Conservation (phyloP, 257 asterid genomes). For the Primulina huaijiensis region DNA sequence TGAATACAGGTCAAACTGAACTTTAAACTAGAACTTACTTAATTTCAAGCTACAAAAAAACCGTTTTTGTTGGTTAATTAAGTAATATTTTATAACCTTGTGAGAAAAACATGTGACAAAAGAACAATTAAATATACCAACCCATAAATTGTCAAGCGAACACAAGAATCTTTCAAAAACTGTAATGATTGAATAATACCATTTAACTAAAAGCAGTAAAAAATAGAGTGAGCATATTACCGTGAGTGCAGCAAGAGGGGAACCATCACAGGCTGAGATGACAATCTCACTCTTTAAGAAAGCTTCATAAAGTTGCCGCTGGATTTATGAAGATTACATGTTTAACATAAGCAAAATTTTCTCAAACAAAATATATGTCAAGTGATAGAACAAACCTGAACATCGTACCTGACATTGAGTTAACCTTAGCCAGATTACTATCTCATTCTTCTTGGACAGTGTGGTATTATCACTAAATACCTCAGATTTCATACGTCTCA, state of each 20-base stretch:
- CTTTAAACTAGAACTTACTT: too few species aligned
- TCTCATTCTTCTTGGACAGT: slow-evolving; percentile 90
- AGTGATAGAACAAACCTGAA: slow-evolving; percentile 1
- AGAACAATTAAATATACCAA: slow-evolving; percentile 12
- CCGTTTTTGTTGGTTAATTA: slow-evolving; percentile 6
- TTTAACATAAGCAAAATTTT: slow-evolving; percentile 6
- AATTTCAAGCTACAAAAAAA: slow-evolving; percentile 4
- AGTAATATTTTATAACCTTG: slow-evolving; percentile 8
- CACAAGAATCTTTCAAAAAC: too few species aligned
- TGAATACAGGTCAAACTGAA: slow-evolving; percentile 7
- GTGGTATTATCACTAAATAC: slow-evolving; percentile 54
- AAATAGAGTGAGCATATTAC: slow-evolving; percentile 31
- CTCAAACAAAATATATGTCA: slow-evolving; percentile 7
- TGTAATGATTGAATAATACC: neutral
- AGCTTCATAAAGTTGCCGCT: slow-evolving; percentile 91
- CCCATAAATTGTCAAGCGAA: too few species aligned
- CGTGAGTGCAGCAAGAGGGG: slow-evolving; percentile 97
- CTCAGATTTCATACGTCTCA: slow-evolving; percentile 91
- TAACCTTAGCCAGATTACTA: slow-evolving; percentile 83
- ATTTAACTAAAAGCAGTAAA: slow-evolving; percentile 17
- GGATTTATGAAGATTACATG: slow-evolving; percentile 26
- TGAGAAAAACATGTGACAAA: slow-evolving; percentile 7
- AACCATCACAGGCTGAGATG: slow-evolving; percentile 83
- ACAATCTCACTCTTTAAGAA: slow-evolving; percentile 93
- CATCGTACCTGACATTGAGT: slow-evolving; percentile 75